Conservation (phyloP, 2,329 filamentous ascomycete genomes). For the Sclerotinia subarctica region DNA sequence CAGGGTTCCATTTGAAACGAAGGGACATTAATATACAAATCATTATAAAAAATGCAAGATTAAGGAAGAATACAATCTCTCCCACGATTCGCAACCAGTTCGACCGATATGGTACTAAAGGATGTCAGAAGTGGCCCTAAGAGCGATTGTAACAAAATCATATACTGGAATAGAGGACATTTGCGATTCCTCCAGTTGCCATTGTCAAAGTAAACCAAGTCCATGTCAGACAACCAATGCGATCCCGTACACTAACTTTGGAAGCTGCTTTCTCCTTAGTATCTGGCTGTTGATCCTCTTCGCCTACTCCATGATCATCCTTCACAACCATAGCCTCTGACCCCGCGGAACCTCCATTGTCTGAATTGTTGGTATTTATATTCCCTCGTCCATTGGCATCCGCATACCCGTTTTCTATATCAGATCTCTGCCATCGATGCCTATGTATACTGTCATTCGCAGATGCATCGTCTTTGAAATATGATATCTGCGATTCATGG, state of each 20-base stretch:
- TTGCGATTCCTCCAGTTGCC: conserved; percentile 56
- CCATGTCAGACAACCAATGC: conserved; percentile 57
- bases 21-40: conserved; percentile 63
- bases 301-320: conserved; percentile 1
- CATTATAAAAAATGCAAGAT: conserved; percentile 58
- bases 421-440: background rate
- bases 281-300: conserved; percentile 9
- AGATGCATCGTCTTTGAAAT: background rate
- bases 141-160: conserved; percentile 19
- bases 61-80: conserved; percentile 59
- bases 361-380: conserved; percentile 20
- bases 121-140: conserved; percentile 22
- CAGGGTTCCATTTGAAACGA: conserved; percentile 67
- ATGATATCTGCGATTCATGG: conserved; percentile 29
- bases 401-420: conserved; percentile 18
- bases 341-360: background rate
- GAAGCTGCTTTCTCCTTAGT: conserved; percentile 32
- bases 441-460: conserved; percentile 1
- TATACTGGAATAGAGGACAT: conserved; percentile 53
- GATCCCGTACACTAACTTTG: conserved; percentile 46
- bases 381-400: conserved; percentile 18
- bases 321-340: background rate
- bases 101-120: conserved; percentile 51
- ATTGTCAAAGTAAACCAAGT: conserved; percentile 66
- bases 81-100: conserved; percentile 58